Base-by-base conservation (phyloP, 192 early-diverging fungal species). In the Paraglomus brasilianum region DNA sequence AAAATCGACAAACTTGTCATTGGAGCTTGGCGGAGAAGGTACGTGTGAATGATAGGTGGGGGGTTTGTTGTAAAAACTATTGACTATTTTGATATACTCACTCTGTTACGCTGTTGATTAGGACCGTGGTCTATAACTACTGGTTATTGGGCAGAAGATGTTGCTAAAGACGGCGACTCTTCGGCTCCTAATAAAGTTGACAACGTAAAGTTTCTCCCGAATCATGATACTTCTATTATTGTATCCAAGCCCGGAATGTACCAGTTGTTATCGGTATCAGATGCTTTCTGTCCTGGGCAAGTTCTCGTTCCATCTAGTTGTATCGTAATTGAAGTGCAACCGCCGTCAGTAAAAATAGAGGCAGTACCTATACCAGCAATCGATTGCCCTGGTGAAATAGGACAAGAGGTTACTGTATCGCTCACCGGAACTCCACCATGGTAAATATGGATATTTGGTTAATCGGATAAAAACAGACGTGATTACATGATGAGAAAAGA, bases 191-290 rank as follows among this genome's bases (percentile, higher is more conserved):
- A 73, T 0, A 11, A 41, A 51, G 40, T 13, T 22, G 24, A 71
- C 36, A 36, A 36, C 0, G 8, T 39, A 30, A n/a, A 72, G 4
- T 22, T 53, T 8, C 39, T n/a, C 8, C 30, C 72, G 17, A 24
- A 68, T 14, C 5, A 46, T 15, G 22, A 36, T 8, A 65, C 22
- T 62, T 43, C 36, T n/a, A 68, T 79, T 8, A 15, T 36, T 22
- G 77, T 73, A 0, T 39, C 69, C 24, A 43, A 46, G 8, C 67
- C 77, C 22, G 80, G 80, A 52, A 58, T 65, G 43, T 82, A 82
- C 49, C 72, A 52, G 5, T 22, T 82, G 1, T 52, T 79, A 1
- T 69, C 60, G 42, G 61, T 82, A 2, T 15, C 30, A 22, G 77
- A 82, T 61, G 38, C 63, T 5, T 72, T 63, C 38, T 82, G 80